A percentile compares a stretch with the other conserved stretches of the same genome.
phyloP scores from a whole-genome alignment of 2,329 filamentous ascomycete genomes.

The Diaporthe humulicola region DNA sequence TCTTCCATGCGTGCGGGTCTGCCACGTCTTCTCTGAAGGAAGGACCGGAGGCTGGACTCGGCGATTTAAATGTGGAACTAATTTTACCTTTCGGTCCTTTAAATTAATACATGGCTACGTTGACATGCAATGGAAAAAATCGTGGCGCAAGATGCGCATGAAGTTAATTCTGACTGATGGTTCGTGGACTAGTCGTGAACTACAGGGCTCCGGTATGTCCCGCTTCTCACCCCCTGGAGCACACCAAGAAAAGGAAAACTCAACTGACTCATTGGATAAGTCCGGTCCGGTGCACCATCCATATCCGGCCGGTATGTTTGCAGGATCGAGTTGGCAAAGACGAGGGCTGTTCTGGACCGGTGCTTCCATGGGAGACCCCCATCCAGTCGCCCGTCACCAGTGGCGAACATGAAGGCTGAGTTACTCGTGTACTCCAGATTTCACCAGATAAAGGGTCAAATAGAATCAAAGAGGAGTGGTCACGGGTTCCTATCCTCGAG shows the following conservation, averaged over 20 bases:
- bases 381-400: not conserved
- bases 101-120: not conserved
- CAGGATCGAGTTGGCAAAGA: not conserved
- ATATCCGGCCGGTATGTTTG: not conserved
- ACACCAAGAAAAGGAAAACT: not conserved
- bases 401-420: not conserved
- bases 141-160: not conserved
- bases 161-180: not conserved
- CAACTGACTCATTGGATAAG: not conserved
- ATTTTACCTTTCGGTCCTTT: not conserved
- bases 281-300: not conserved
- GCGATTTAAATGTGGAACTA: not conserved
- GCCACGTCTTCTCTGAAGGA: not conserved
- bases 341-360: not conserved
- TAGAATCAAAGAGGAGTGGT: not conserved
- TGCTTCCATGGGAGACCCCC: not conserved
- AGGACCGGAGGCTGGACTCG: not conserved
- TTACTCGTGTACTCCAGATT: not conserved
- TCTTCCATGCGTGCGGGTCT: not conserved
- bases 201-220: not conserved
- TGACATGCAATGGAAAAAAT: not conserved
- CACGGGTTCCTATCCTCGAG: not conserved
- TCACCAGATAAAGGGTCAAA: accelerated
- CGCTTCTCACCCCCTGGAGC: not conserved
- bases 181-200: not conserved